Percentiles rank a stretch among this genome's conserved stretches.
phyloP scores from a whole-genome alignment of 1,284 basidiomycete species.

The Earliella scabrosa region DNA sequence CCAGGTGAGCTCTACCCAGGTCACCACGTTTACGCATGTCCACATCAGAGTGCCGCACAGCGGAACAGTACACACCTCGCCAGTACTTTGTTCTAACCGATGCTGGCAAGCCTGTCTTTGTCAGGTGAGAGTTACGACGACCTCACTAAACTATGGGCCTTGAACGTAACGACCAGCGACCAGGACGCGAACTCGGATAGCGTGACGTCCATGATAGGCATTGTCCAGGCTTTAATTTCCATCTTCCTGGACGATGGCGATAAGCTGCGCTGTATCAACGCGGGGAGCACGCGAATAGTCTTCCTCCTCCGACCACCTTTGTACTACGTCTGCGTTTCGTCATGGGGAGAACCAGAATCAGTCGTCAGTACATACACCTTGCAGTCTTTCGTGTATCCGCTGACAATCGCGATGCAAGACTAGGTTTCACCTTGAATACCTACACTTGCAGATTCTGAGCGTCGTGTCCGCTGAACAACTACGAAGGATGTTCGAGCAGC shows the following conservation, averaged over 20 bases:
- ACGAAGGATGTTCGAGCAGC: constrained; percentile 82
- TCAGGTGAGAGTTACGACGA: constrained; percentile 54
- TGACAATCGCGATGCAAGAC: constrained; percentile 72
- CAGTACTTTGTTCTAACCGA: constrained; percentile 93
- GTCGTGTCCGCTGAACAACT: constrained; percentile 89
- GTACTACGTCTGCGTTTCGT: constrained; percentile 89
- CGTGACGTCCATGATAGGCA: constrained; percentile 83
- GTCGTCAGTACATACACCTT: constrained; percentile 67
- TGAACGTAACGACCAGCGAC: constrained; percentile 1
- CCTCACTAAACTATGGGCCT: background rate
- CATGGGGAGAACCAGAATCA: constrained; percentile 93
- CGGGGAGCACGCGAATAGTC: constrained; percentile 78
- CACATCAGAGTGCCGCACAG: constrained; percentile 17
- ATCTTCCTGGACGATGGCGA: constrained; percentile 88
- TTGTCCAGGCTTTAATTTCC: constrained; percentile 95
- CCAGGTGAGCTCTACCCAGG: constrained; percentile 26
- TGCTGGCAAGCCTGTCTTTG: constrained; percentile 93
- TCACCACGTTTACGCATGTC: background rate
- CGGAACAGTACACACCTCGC: constrained; percentile 59
- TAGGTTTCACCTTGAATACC: constrained; percentile 91
- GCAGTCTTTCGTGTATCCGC: constrained; percentile 5
- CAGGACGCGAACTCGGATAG: constrained; percentile 61
- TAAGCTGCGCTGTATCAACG: constrained; percentile 79
- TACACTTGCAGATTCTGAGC: constrained; percentile 91
- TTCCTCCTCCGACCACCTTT: constrained; percentile 88